Evolutionary conservation across 2,329 filamentous ascomycete genomes (phyloP).

Genomic region (Colletotrichum sp.): DNA sequence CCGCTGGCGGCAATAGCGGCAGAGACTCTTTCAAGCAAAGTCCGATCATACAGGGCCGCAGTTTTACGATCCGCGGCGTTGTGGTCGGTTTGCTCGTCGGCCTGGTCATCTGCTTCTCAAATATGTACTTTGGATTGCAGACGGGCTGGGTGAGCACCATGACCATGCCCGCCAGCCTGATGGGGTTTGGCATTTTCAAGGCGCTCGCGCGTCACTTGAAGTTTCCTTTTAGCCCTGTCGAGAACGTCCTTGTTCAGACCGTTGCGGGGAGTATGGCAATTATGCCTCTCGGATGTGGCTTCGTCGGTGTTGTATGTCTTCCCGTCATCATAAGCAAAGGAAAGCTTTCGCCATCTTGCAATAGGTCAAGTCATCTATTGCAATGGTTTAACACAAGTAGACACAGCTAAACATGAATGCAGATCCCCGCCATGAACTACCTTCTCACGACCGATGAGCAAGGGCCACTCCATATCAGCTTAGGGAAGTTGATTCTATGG

Average conservation of each 20-base stretch:
- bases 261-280: conserved; percentile 95
- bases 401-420: neutral
- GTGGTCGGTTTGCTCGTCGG: conserved; percentile 83
- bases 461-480: conserved; percentile 74
- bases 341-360: neutral
- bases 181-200: conserved; percentile 95
- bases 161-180: conserved; percentile 94
- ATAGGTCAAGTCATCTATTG: neutral
- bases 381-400: neutral
- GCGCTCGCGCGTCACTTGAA: conserved; percentile 73
- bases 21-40: neutral
- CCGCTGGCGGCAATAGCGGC: neutral
- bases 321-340: neutral
- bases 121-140: conserved; percentile 99
- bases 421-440: conserved; percentile 89
- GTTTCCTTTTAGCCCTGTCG: conserved; percentile 88
- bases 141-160: conserved; percentile 76
- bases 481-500: conserved; percentile 86
- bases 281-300: conserved; percentile 94
- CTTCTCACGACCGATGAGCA: conserved; percentile 79
- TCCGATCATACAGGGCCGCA: conserved; percentile 51
- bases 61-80: conserved; percentile 86
- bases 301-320: conserved; percentile 77
- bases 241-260: conserved; percentile 96
- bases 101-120: conserved; percentile 91